Conservation (phyloP, 2,329 filamentous ascomycete species). For the Tolypocladium amazonense region DNA sequence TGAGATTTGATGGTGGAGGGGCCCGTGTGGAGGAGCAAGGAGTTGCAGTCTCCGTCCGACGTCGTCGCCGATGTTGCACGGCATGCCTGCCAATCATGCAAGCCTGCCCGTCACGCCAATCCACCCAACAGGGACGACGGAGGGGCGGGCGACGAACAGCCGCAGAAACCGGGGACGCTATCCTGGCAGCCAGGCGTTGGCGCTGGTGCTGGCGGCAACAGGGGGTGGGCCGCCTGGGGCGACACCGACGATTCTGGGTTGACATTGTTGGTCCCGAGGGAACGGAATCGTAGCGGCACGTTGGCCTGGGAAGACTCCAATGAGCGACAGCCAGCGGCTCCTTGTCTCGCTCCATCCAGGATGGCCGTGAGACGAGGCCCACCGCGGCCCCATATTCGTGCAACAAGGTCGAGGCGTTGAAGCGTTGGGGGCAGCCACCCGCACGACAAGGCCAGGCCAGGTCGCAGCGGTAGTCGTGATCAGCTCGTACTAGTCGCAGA, state of each 20-base stretch:
- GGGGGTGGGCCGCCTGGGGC: background rate
- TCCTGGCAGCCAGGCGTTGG: background rate
- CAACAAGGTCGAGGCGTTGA: background rate
- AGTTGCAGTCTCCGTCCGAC: background rate
- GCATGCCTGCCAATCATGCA: constrained; percentile 3
- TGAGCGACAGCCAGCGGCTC: background rate
- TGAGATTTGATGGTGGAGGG: constrained; percentile 3
- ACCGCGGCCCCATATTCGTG: background rate
- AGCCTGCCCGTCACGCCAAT: background rate
- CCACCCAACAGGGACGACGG: background rate
- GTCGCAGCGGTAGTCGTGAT: background rate
- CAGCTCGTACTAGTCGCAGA: background rate
- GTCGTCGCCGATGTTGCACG: constrained; percentile 7
- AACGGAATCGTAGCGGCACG: constrained; percentile 2
- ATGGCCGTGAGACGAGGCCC: background rate
- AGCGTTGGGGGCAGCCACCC: background rate
- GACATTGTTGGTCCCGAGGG: constrained; percentile 6
- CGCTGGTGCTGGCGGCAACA: background rate
- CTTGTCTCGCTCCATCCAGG: background rate
- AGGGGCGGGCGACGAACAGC: constrained; percentile 1
- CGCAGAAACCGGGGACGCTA: background rate
- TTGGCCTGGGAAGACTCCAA: background rate
- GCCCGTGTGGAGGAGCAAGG: constrained; percentile 5
- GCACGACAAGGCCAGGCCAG: background rate
- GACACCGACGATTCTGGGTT: background rate